Evolutionary conservation across 2,329 filamentous ascomycete species (phyloP).

Genomic region (Gyromitra esculenta): DNA sequence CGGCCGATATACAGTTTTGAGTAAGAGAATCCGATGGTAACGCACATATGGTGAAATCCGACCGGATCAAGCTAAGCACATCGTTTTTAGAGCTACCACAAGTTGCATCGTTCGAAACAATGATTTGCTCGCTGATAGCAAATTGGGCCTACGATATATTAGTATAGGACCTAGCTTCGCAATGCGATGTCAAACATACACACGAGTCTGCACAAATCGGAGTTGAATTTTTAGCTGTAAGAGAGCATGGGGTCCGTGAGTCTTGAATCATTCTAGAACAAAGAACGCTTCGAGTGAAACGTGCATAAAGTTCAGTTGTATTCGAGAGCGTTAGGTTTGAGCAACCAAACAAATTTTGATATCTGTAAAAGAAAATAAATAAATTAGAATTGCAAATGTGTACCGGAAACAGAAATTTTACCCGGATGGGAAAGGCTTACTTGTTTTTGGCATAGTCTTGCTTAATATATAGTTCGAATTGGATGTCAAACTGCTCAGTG

Average conservation of each 20-base stretch:
- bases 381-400: slow-evolving; percentile 43
- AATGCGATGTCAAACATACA: slow-evolving; percentile 63
- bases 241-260: slow-evolving; percentile 75
- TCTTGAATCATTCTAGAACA: slow-evolving; percentile 96
- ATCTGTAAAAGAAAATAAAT: slow-evolving; percentile 68
- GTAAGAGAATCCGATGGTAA: slow-evolving; percentile 82
- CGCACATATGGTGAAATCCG: slow-evolving; percentile 91
- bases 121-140: slow-evolving; percentile 86
- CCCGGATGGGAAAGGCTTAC: slow-evolving; percentile 65
- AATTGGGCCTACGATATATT: slow-evolving; percentile 71
- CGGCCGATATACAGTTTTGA: slow-evolving; percentile 76
- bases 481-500: slow-evolving; percentile 77
- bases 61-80: slow-evolving; percentile 80
- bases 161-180: slow-evolving; percentile 57
- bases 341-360: slow-evolving; percentile 82
- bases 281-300: slow-evolving; percentile 89
- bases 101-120: slow-evolving; percentile 76
- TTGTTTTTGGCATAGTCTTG: slow-evolving; percentile 79
- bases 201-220: slow-evolving; percentile 92
- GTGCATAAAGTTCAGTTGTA: slow-evolving; percentile 84
- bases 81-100: slow-evolving; percentile 74
- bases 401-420: slow-evolving; percentile 10
- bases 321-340: slow-evolving; percentile 78
- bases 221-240: slow-evolving; percentile 71
- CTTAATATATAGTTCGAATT: slow-evolving; percentile 76